Percentiles rank a stretch among this genome's conserved stretches.
phyloP scores from a whole-genome alignment of 2,329 filamentous ascomycete species.

The Calonectria honghensis region DNA sequence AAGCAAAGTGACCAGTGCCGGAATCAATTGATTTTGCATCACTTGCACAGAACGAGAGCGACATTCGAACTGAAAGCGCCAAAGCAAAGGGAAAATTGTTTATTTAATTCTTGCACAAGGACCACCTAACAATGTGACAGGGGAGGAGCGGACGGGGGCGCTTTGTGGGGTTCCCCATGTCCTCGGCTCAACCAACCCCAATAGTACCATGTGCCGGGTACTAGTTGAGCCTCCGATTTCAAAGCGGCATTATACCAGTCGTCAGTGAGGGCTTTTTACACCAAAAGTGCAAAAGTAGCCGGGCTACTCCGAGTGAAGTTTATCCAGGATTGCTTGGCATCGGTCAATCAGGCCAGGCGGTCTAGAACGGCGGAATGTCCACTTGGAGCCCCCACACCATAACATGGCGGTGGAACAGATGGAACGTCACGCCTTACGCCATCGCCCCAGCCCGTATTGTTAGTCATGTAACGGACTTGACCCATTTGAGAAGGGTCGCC shows the following conservation, averaged over 20 bases:
- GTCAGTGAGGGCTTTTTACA: background rate
- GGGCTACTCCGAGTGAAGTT: background rate
- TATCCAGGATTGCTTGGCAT: background rate
- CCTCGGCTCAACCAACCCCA: background rate
- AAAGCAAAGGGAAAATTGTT: background rate
- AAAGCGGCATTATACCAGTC: background rate
- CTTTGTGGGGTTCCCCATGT: background rate
- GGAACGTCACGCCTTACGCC: conserved; percentile 1
- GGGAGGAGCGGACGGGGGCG: background rate
- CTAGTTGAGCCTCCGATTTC: background rate
- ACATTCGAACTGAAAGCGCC: background rate
- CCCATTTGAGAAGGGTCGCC: background rate
- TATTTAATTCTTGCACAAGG: background rate
- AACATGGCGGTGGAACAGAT: background rate
- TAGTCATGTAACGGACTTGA: background rate
- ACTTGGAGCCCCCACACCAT: background rate
- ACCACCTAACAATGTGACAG: background rate
- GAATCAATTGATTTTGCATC: background rate
- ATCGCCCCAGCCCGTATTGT: background rate
- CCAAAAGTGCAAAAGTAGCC: background rate
- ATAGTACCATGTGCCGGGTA: background rate
- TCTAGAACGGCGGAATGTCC: background rate
- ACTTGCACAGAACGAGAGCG: background rate
- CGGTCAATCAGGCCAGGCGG: background rate
- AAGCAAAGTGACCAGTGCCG: background rate